Evolutionary conservation across 371 early-diverging fungal species (phyloP), one percentile per base, ranked within the genome.

Genomic region (Amoeboaphelidium occidentale): DNA sequence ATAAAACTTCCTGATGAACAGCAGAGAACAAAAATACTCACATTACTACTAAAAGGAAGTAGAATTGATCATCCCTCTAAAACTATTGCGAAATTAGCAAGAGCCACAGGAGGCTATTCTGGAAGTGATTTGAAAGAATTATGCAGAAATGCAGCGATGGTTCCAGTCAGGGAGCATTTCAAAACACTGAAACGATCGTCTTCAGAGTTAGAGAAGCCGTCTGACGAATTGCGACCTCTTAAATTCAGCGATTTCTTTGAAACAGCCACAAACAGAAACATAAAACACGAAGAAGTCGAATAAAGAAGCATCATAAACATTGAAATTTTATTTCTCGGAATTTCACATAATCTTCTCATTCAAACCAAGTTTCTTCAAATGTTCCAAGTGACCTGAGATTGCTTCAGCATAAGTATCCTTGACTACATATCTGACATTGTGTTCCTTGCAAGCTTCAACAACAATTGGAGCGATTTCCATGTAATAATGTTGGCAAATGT

Each of bases 81-180:
- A 6, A 26, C 27, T 28, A 3, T 25, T 17, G 4, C 41, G 57
- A 12, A 20, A 3, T 14, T 2, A 39, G 17, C 27, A 20, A n/a
- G 28, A 13, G 25, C 25, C 6, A 28, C 26, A 4, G 17, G 25
- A 17, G 2, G 12, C 32, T 4, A 32, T 10, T 14, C 2, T 50
- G 48, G 2, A 13, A 23, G 20, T 27, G 97, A 96, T 52, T 66
- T 96, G 58, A 92, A 93, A 66, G 97, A 96, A 57, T 70, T 91
- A 27, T 92, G 93, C 56, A 75, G 97, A 45, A 79, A 84, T 51
- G 93, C 93, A 0, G 87, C 84, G 17, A 90, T 92, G 89, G 68
- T 80, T 55, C 93, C 96, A 1, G 73, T 96, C 20, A 75, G 88
- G 48, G 92, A 94, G 62, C 79, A 78, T 51, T 76, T 86, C 42